Conservation (phyloP, 75 land plant species). For the Larix kaempferi region DNA sequence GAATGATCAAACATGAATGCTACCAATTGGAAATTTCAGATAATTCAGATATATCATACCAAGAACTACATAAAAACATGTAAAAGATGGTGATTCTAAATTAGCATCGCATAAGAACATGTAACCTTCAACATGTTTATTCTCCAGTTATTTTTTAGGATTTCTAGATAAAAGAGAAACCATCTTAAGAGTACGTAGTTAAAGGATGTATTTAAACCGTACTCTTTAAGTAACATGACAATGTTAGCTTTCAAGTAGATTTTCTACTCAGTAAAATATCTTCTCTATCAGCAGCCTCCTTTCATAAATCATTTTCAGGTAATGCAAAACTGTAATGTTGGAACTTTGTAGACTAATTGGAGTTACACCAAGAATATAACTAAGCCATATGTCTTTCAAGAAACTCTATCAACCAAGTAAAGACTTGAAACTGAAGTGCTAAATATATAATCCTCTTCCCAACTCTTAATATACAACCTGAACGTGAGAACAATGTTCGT, state of each 20-base stretch:
- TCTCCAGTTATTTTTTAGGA: no score
- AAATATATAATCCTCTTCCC: constrained; percentile 3
- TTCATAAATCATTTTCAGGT: constrained; percentile 4
- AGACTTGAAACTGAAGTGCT: not conserved
- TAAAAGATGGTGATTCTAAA: not conserved
- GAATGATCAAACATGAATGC: no score
- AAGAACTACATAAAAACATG: no score
- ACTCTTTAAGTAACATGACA: not conserved
- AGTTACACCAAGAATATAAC: not conserved
- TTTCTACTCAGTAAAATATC: not conserved
- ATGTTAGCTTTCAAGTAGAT: not conserved
- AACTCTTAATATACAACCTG: not conserved
- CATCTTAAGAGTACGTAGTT: not conserved
- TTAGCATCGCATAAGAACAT: not conserved
- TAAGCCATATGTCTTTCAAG: not conserved
- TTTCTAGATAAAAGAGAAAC: not conserved
- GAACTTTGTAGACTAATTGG: not conserved
- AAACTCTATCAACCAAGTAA: not conserved
- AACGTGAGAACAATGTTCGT: not conserved
- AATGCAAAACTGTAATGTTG: constrained; percentile 8
- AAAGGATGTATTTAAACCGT: not conserved
- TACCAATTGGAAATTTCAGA: not conserved
- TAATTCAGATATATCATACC: not conserved
- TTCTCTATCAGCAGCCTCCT: not conserved
- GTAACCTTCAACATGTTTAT: not conserved